Base-by-base conservation (phyloP, 805 yeast genomes). In the Lipomyces yamadae region DNA sequence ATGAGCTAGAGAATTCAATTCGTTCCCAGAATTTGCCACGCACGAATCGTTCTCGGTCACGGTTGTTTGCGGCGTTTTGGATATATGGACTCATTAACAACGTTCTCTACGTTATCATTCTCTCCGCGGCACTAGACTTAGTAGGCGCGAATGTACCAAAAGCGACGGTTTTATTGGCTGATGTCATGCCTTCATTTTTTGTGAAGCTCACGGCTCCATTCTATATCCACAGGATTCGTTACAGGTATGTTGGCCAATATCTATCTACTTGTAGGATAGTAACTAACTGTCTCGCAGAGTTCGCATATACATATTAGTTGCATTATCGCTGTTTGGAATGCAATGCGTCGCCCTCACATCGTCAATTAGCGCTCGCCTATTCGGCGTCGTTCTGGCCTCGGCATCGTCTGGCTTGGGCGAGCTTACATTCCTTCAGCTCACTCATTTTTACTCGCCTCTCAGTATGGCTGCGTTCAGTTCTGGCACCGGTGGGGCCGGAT, bases 401-500 rank as follows among this genome's bases (percentile, higher is more conserved):
- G 71, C 86, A 2, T 88, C 96, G 18, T 88, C 97, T 0, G 98
- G 98, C 0, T 78, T 93, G 32, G 99, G 99, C 0, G 99, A 94
- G 75, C 80, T 90, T 4, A 91, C 97, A 0, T 94, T 94, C 71
- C 78, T 94, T 55, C 97, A 91, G 76, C 79, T 94, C 76, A 91
- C 97, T 0, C 97, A 93, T 75, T 88, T 81, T 72, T 92, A 86
- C 76, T 81, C 81, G 18, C 71, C 75, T n/a, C 80, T 66, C 13
- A 58, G 72, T 15, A 58, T 94, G 57, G 86, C 88, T 60, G 98
- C 96, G 0, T 94, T 96, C 86, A 90, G 97, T 29, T 85, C 92
- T 6, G 99, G 99, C 0, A 94, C 98, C 0, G 98, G 99, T 2
- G 96, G 92, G 24, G 98, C 99, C 0, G 99, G 99, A 0, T 76